phyloP scores from a whole-genome alignment of 768 basidiomycete genomes.

The Psilocybe cubensis region DNA sequence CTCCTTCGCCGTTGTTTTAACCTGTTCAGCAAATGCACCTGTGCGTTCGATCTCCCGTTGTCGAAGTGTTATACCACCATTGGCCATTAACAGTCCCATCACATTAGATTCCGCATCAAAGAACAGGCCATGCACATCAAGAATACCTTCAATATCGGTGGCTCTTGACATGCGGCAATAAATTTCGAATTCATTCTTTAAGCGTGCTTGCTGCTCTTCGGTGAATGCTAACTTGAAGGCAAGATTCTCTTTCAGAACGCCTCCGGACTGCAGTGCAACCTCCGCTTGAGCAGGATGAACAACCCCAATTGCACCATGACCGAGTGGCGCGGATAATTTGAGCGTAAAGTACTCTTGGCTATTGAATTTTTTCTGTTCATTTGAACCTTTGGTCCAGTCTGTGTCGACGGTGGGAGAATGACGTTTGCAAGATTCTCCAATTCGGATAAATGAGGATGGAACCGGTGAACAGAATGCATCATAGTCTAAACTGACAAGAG shows the following conservation, averaged over 20 bases:
- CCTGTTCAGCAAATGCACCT: neutral
- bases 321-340: constrained; percentile 3
- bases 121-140: constrained; percentile 3
- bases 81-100: constrained; percentile 1
- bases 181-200: constrained; percentile 1
- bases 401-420: no score
- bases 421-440: no score
- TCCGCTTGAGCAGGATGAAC: constrained; percentile 7
- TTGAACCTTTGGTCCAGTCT: neutral
- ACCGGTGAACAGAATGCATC: no score
- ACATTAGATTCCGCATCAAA: neutral
- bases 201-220: neutral
- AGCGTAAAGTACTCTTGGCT: neutral
- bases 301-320: constrained; percentile 13
- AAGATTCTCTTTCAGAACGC: neutral
- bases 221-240: constrained; percentile 9
- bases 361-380: neutral
- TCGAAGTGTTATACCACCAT: neutral
- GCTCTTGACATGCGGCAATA: neutral
- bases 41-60: neutral
- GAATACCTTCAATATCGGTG: neutral
- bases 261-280: neutral
- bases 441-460: no score
- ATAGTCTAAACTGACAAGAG: no score
- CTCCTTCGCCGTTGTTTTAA: neutral